Conservation (phyloP, 495 filamentous ascomycete genomes). For the Aspergillus sparsus region DNA sequence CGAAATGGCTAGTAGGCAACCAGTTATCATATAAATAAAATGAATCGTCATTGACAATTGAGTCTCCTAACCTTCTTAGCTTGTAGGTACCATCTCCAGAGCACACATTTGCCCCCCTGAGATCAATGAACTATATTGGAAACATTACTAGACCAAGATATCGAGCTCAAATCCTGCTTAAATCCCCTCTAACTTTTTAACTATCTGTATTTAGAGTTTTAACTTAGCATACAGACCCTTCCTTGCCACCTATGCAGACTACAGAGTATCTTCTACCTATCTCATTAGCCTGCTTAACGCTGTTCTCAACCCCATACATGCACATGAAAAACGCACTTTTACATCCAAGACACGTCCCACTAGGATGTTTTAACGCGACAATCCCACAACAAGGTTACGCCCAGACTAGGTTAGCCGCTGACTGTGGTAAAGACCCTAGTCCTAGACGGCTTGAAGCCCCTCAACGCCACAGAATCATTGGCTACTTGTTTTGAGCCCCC, state of each 20-base stretch:
- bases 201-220: background rate
- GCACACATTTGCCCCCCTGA: background rate
- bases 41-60: too few relatives aligned
- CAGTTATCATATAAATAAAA: too few relatives aligned
- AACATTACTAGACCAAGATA: background rate
- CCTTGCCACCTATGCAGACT: too few relatives aligned
- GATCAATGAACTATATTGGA: background rate
- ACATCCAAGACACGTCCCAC: too few relatives aligned
- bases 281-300: too few relatives aligned
- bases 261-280: too few relatives aligned
- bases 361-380: too few relatives aligned
- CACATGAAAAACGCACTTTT: too few relatives aligned
- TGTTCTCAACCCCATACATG: too few relatives aligned
- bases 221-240: background rate
- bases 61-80: too few relatives aligned
- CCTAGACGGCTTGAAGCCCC: background rate
- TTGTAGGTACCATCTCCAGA: too few relatives aligned
- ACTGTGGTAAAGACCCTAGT: background rate
- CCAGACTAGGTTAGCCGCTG: background rate
- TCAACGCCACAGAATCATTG: background rate
- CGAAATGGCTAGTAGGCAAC: too few relatives aligned
- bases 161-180: background rate
- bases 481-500: background rate
- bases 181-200: background rate
- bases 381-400: background rate